Evolutionary conservation across 129 eudicot species (phyloP).

Genomic region (Chrysanthemum makinoi): DNA sequence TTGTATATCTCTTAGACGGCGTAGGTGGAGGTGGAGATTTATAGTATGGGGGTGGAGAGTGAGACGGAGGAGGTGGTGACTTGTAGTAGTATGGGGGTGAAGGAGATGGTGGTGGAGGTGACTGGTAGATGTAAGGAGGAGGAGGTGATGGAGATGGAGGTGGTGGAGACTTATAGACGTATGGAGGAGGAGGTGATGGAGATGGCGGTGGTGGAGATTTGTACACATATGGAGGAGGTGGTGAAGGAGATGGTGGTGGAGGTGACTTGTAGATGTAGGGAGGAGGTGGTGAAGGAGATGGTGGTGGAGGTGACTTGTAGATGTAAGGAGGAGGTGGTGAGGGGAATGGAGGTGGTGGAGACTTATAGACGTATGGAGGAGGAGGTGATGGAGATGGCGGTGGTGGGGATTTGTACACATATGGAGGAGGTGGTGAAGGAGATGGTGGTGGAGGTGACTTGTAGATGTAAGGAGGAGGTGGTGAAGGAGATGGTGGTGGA

Average conservation of each 20-base stretch:
- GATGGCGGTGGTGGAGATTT: slow-evolving; percentile 15
- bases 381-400: too few species aligned
- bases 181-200: slow-evolving; percentile 9
- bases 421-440: too few species aligned
- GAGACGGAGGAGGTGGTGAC: slow-evolving; percentile 10
- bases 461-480: not conserved
- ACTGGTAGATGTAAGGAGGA: not conserved
- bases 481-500: slow-evolving; percentile 2
- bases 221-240: not conserved
- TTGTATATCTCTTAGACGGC: slow-evolving; percentile 5
- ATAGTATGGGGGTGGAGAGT: slow-evolving; percentile 8
- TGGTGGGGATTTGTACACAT: too few species aligned
- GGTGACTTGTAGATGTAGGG: not conserved
- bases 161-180: slow-evolving; percentile 6
- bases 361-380: too few species aligned
- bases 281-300: not conserved
- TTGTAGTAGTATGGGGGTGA: slow-evolving; percentile 12
- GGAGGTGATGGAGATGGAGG: slow-evolving; percentile 6
- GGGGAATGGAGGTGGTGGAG: too few species aligned
- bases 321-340: too few species aligned
- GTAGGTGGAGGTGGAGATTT: slow-evolving; percentile 9
- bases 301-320: slow-evolving; percentile 6
- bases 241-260: not conserved
- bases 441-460: too few species aligned
- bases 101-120: slow-evolving; percentile 6